Percentiles rank a stretch among this genome's conserved stretches.
Evolutionary conservation across 352 stramenopile genomes (phyloP).

Genomic region (Globisporangium barbulae): DNA sequence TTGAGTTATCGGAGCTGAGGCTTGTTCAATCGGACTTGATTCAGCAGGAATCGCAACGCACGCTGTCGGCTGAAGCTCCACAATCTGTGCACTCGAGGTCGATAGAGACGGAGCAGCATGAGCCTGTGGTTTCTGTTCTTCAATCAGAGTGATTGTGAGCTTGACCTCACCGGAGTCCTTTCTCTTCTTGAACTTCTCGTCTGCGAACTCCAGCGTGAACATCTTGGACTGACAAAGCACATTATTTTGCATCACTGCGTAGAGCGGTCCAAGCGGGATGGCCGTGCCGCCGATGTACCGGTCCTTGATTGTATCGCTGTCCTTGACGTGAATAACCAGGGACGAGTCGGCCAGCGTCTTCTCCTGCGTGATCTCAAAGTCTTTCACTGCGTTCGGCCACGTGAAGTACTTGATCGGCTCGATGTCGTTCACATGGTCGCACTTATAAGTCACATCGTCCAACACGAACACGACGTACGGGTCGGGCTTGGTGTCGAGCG

Average conservation of each 20-base stretch:
- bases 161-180: conserved; percentile 31
- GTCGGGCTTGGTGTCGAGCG: conserved; percentile 38
- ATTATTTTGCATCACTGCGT: conserved; percentile 11
- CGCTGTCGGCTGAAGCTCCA: not conserved
- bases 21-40: no score
- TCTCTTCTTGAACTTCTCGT: conserved; percentile 47
- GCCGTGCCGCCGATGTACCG: conserved; percentile 44
- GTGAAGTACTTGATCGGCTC: conserved; percentile 39
- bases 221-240: conserved; percentile 29
- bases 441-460: conserved; percentile 24
- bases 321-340: conserved; percentile 41
- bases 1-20: not conserved
- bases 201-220: conserved; percentile 37
- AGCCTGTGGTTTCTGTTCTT: conserved; percentile 6
- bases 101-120: not conserved
- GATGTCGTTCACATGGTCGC: conserved; percentile 35
- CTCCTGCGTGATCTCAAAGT: conserved; percentile 32
- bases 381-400: conserved; percentile 36
- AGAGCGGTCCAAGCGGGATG: conserved; percentile 28
- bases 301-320: conserved; percentile 44
- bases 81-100: not conserved
- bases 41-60: no score
- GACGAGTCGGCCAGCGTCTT: conserved; percentile 9
- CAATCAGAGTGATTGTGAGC: conserved; percentile 41
- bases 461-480: conserved; percentile 45